A percentile compares a stretch with the other conserved stretches of the same genome.
Conservation (phyloP, 371 early-diverging fungal genomes). For the Lichtheimia corymbifera region DNA sequence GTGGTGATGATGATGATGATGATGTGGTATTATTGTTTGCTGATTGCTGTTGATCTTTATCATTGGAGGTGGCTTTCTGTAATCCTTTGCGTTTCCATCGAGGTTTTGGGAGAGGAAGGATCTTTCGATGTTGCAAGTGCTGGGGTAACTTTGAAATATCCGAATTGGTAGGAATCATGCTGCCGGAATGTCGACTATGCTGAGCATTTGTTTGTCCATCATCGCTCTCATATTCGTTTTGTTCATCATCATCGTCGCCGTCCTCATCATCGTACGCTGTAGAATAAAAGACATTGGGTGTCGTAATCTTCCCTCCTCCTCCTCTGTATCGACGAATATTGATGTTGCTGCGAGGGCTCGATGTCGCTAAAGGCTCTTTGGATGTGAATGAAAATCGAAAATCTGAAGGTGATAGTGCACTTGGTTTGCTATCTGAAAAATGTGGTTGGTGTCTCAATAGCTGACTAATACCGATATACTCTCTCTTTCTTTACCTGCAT, state of each 20-base stretch:
- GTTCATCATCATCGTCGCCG: conserved; percentile 1
- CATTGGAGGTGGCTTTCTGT: not conserved
- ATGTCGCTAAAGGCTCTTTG: not conserved
- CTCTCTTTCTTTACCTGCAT: conserved; percentile 1
- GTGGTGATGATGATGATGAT: conserved; percentile 1
- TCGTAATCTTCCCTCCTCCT: not conserved
- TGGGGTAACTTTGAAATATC: conserved; percentile 1
- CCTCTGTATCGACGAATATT: not conserved
- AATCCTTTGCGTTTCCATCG: conserved; percentile 18
- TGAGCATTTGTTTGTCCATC: not conserved
- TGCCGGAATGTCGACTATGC: not conserved
- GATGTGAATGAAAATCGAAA: not conserved
- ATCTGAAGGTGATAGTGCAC: too few species aligned
- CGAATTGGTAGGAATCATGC: not conserved
- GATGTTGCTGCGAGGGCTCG: conserved; percentile 3
- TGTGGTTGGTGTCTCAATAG: too few species aligned
- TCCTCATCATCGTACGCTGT: not conserved
- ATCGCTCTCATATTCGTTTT: conserved; percentile 9
- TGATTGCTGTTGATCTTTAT: not conserved
- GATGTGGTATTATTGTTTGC: not conserved
- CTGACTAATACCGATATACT: too few species aligned
- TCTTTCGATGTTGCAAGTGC: conserved; percentile 19
- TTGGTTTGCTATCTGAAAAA: too few species aligned
- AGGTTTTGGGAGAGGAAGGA: conserved; percentile 19
- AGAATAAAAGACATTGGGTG: conserved; percentile 2